Evolutionary conservation across 805 yeast species (phyloP).

Genomic region (Aciculoconidium aculeatum): DNA sequence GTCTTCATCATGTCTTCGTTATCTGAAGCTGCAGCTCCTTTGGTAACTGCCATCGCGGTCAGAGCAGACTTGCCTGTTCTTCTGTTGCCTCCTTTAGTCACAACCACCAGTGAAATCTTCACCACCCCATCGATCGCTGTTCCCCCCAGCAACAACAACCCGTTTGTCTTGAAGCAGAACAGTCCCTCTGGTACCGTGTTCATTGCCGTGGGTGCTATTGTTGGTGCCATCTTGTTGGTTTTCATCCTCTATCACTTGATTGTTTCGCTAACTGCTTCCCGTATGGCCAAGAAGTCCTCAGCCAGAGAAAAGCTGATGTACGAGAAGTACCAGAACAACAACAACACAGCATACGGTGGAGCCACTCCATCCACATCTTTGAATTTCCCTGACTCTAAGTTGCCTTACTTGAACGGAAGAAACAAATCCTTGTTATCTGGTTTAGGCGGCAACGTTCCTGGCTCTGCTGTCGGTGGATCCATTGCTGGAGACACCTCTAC

Average conservation of each 20-base stretch:
- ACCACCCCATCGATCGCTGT: conserved; percentile 48
- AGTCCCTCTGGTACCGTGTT: conserved; percentile 76
- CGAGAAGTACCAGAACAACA: conserved; percentile 27
- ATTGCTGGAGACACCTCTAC: conserved; percentile 30
- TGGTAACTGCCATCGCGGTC: conserved; percentile 2
- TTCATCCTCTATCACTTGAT: conserved; percentile 49
- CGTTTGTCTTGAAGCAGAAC: conserved; percentile 47
- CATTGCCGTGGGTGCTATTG: conserved; percentile 70
- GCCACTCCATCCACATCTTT: conserved; percentile 17
- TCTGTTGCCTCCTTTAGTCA: conserved; percentile 12
- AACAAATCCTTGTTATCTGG: conserved; percentile 16
- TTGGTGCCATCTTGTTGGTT: conserved; percentile 51
- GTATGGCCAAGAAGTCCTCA: conserved; percentile 44
- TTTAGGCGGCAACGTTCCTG: conserved; percentile 9
- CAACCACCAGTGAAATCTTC: conserved; percentile 15
- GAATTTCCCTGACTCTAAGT: conserved; percentile 23
- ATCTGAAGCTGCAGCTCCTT: not conserved
- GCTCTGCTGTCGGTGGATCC: conserved; percentile 14
- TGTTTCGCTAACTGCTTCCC: conserved; percentile 43
- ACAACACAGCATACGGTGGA: conserved; percentile 24
- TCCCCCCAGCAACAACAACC: conserved; percentile 59
- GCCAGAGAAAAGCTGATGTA: conserved; percentile 25
- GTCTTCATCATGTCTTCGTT: not conserved
- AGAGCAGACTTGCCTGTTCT: conserved; percentile 11
- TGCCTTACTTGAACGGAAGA: conserved; percentile 28